Evolutionary conservation across 2,329 filamentous ascomycete genomes (phyloP), one percentile per base, ranked within the genome.

Genomic region (Penicillium glabrum): DNA sequence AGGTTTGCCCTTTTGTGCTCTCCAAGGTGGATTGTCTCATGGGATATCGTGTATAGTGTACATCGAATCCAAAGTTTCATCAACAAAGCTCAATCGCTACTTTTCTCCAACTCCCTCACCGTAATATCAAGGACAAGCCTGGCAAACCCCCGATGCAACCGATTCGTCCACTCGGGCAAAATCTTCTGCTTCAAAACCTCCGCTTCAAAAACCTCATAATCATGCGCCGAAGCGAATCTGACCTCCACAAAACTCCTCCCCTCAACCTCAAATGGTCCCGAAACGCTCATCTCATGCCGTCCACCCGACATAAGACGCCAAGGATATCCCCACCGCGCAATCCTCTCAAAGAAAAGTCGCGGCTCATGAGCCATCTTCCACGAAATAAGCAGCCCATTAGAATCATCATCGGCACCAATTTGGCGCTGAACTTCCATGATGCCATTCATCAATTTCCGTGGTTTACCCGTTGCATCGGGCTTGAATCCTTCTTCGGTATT

Each of bases 261-360:
- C 1, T 57, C 57, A 0, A 55, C 44, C 3, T 54, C 54, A 51
- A 65, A 70, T n/a, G 61, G 64, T 43, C 60, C 56, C 4, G 65
- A 68, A 3, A 70, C 62, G 46, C 68, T 68, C 51, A 55, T 50
- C 46, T 55, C 53, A 55, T 48, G 46, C 7, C 46, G 27, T 24
- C 46, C 46, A 23, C 46, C 46, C 9, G 45, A 48, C 46, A 63
- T 57, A 51, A 63, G 46, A 3, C 62, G 69, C 63, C 64, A 71
- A 9, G 67, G 68, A 58, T 70, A 72, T 9, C 69, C 69, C 68
- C 66, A 70, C 0, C 51, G 53, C 0, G 66, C 55, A 41, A 69
- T 63, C 39, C 35, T 58, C 44, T 70, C 69, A 35, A 70, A 71
- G 51, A 71, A 67, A 5, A 45, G 11, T 0, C 69, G 59, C 5